Conservation (phyloP, 1,284 basidiomycete genomes). For the Puccinia hordei region DNA sequence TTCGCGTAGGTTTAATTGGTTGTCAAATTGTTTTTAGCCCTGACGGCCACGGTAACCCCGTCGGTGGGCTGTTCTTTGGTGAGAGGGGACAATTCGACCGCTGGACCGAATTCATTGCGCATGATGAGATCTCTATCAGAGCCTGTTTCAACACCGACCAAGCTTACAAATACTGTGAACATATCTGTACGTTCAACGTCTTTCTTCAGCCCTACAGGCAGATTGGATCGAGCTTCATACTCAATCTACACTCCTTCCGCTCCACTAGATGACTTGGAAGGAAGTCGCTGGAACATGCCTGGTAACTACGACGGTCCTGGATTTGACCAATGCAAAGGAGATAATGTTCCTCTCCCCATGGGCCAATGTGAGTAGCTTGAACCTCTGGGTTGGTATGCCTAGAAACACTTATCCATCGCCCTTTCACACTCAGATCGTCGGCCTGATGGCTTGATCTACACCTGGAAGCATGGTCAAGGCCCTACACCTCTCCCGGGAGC, state of each 20-base stretch:
- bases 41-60: constrained; percentile 41
- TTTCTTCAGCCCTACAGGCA: not conserved
- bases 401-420: not conserved
- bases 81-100: constrained; percentile 38
- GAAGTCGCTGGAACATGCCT: constrained; percentile 50
- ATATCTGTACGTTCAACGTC: constrained; percentile 37
- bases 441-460: constrained; percentile 22
- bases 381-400: too few species aligned
- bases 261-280: constrained; percentile 44
- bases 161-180: constrained; percentile 31
- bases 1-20: not conserved
- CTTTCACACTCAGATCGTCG: constrained; percentile 12
- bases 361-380: constrained; percentile 50
- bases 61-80: constrained; percentile 46
- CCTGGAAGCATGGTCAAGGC: constrained; percentile 27
- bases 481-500: constrained; percentile 10
- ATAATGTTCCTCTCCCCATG: constrained; percentile 42
- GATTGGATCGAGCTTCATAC: not conserved
- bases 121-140: constrained; percentile 41
- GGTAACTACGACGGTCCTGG: constrained; percentile 39
- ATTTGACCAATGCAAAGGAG: constrained; percentile 45
- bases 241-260: too few species aligned
- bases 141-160: constrained; percentile 34
- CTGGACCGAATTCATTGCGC: constrained; percentile 46
- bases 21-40: constrained; percentile 26